These are phyloP conservation scores for Atkinsonella texensis DNA, from an alignment of 2,329 filamentous ascomycete genomes.

Conservation along the genomic window DNA sequence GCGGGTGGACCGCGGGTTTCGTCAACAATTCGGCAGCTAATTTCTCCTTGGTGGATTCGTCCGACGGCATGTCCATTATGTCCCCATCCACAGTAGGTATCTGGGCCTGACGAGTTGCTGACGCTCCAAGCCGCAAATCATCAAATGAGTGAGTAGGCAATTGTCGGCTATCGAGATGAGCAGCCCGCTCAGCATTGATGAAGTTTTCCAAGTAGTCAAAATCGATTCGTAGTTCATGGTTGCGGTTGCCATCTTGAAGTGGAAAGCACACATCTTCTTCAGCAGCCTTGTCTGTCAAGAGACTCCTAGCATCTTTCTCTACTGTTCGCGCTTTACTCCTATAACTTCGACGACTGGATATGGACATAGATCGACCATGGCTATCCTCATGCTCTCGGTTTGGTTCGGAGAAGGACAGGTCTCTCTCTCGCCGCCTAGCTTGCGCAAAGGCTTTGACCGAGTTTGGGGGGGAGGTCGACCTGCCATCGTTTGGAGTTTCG, in stretches of 20 bases:
- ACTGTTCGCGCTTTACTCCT: slow-evolving; percentile 46
- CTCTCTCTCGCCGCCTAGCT: slow-evolving; percentile 73
- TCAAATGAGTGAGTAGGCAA: slow-evolving; percentile 24
- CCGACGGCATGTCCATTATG: slow-evolving; percentile 40
- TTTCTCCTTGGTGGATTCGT: slow-evolving; percentile 38
- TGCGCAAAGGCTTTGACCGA: slow-evolving; percentile 96
- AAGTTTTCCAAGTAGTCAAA: slow-evolving; percentile 93
- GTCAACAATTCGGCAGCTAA: slow-evolving; percentile 22
- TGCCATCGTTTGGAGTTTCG: slow-evolving; percentile 42
- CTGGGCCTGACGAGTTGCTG: slow-evolving; percentile 18
- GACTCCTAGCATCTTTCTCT: slow-evolving; percentile 49
- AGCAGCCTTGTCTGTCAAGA: slow-evolving; percentile 56
- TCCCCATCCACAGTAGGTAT: slow-evolving; percentile 44
- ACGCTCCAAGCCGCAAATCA: slow-evolving; percentile 19
- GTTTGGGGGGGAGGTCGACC: slow-evolving; percentile 80
- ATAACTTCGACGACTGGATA: slow-evolving; percentile 49
- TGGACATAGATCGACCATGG: slow-evolving; percentile 60
- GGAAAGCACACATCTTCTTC: slow-evolving; percentile 89
- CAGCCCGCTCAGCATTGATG: slow-evolving; percentile 49
- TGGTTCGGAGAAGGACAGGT: slow-evolving; percentile 42
- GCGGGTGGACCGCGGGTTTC: slow-evolving; percentile 24
- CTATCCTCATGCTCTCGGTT: slow-evolving; percentile 29
- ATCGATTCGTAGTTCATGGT: slow-evolving; percentile 74
- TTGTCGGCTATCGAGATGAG: slow-evolving; percentile 36
- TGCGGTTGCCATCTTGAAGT: slow-evolving; percentile 50